Percentiles rank a stretch among this genome's conserved stretches.
Evolutionary conservation across 345 rosid genomes (phyloP).

Genomic region (Eucalyptus pauciflora): DNA sequence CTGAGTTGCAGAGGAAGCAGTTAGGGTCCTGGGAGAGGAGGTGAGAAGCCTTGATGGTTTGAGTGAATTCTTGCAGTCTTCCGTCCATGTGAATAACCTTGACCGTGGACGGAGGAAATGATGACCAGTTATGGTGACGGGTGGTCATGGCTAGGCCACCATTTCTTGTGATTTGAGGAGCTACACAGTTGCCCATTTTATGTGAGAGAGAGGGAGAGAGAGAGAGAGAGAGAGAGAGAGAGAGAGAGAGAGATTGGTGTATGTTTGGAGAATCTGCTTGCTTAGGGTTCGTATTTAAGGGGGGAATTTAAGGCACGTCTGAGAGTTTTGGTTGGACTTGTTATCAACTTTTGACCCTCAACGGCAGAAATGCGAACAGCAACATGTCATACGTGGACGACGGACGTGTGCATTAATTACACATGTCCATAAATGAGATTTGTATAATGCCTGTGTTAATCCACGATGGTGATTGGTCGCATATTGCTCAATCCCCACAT

Average conservation of each 20-base stretch:
- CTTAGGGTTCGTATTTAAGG: background rate
- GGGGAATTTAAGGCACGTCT: background rate
- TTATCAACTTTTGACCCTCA: background rate
- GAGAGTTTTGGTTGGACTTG: background rate
- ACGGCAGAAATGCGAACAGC: background rate
- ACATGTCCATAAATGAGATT: background rate
- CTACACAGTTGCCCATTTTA: slow-evolving; percentile 30
- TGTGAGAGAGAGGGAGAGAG: background rate
- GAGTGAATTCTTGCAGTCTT: slow-evolving; percentile 16
- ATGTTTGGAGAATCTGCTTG: background rate
- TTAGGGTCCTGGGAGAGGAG: slow-evolving; percentile 15
- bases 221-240: background rate
- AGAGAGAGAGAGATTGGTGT: background rate
- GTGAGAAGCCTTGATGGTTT: slow-evolving; percentile 12
- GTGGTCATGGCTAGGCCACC: background rate
- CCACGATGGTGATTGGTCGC: background rate
- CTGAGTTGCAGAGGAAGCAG: slow-evolving; percentile 32
- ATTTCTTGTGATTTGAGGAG: slow-evolving; percentile 2
- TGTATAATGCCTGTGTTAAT: background rate
- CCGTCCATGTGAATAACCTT: slow-evolving; percentile 27
- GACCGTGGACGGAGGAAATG: background rate
- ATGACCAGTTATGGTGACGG: background rate
- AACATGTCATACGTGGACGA: background rate
- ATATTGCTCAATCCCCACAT: background rate
- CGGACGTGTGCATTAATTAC: background rate